Evolutionary conservation across 129 eudicot genomes (phyloP).

Genomic region (Kitagawia praeruptora): DNA sequence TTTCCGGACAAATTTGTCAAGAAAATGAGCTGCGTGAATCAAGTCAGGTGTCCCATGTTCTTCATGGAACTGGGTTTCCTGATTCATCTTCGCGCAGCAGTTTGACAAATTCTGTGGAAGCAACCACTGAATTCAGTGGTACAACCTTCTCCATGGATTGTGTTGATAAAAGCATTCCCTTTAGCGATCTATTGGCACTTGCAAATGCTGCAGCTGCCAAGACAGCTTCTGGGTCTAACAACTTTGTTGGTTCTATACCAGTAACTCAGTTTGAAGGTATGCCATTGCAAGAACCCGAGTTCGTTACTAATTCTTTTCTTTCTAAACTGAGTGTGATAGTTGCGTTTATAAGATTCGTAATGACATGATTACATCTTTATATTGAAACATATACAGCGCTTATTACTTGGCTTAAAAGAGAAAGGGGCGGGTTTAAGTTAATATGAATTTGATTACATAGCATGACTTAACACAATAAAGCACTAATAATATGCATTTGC

Average conservation of each 20-base stretch:
- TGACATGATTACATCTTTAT: background rate
- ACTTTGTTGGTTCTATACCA: conserved; percentile 2
- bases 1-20: conserved; percentile 7
- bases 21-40: conserved; percentile 7
- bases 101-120: background rate
- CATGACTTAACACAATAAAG: background rate
- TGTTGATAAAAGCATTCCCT: conserved; percentile 21
- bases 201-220: conserved; percentile 22
- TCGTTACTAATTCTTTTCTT: background rate
- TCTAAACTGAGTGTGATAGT: background rate
- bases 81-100: background rate
- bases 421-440: background rate
- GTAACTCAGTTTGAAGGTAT: background rate
- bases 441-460: background rate
- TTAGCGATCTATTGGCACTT: conserved; percentile 45
- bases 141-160: conserved; percentile 16
- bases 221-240: conserved; percentile 13
- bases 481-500: background rate
- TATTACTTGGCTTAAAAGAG: background rate
- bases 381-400: background rate
- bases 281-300: background rate
- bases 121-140: background rate
- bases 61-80: conserved; percentile 8
- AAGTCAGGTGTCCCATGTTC: background rate
- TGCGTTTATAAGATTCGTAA: background rate